A percentile compares a stretch with the other conserved stretches of the same genome.
phyloP scores from a whole-genome alignment of 805 yeast species.

The Kazachstania kunashirensis region DNA sequence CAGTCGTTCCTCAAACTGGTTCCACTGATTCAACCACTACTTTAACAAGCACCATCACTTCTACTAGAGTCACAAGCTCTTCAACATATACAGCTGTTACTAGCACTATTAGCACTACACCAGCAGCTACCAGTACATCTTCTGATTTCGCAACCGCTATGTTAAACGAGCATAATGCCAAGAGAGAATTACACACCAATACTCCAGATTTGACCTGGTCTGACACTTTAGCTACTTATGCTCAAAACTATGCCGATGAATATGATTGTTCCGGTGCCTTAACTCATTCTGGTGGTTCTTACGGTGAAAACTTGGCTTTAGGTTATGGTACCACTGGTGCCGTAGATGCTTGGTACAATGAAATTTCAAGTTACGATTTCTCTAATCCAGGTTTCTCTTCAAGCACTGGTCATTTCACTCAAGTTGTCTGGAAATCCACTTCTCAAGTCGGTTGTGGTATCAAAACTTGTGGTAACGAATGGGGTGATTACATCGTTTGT shows the following conservation, averaged over 20 bases:
- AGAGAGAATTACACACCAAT: constrained; percentile 32
- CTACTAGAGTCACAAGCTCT: constrained; percentile 7
- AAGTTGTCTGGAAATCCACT: constrained; percentile 58
- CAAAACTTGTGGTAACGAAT: constrained; percentile 44
- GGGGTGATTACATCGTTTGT: constrained; percentile 62
- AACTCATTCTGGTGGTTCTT: constrained; percentile 44
- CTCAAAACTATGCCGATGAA: constrained; percentile 39
- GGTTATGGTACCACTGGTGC: constrained; percentile 39
- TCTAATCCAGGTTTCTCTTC: constrained; percentile 39
- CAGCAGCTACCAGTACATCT: constrained; percentile 7
- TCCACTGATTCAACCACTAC: constrained; percentile 25
- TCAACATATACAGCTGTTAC: neutral
- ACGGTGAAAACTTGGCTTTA: constrained; percentile 72
- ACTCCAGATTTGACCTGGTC: constrained; percentile 40
- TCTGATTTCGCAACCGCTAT: constrained; percentile 2
- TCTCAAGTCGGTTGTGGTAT: constrained; percentile 61
- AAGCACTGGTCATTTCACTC: constrained; percentile 61
- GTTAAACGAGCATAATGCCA: constrained; percentile 41
- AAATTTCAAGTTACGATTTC: constrained; percentile 48
- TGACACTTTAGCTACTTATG: constrained; percentile 36
- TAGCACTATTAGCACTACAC: neutral
- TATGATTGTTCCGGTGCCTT: constrained; percentile 50
- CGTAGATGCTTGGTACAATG: constrained; percentile 68
- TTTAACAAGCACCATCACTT: constrained; percentile 24
- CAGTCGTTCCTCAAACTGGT: constrained; percentile 7